Evolutionary conservation across 2,329 filamentous ascomycete species (phyloP), one percentile per base, ranked within the genome.

Genomic region (Botrytis byssoidea): DNA sequence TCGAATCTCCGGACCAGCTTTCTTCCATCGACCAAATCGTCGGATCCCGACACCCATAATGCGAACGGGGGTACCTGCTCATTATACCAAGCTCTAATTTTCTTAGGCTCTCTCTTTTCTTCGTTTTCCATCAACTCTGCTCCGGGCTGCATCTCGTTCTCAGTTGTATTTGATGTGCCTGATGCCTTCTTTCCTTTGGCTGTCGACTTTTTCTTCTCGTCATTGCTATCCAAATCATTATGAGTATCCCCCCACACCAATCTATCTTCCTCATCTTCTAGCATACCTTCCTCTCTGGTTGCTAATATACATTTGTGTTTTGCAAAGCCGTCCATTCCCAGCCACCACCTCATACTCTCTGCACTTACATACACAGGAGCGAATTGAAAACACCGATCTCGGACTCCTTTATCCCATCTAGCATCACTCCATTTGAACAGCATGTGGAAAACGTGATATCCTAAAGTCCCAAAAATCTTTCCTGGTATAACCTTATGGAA

Each of bases 271-370:
- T 82, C 83, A 69, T 91, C 88, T 71, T 92, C 90, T 73, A 90
- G 85, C 42, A 82, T 84, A 61, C 91, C 89, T 77, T 92, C 89
- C 75, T 95, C 92, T 57, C 88, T 88, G 0, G 94, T 97, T 1
- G 93, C 88, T 10, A 98, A 85, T 70, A 98, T 97, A 80, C 95
- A 98, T 81, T 93, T 93, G 79, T 97, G 93, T 78, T 87, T 90
- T 40, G 89, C 91, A 79, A 97, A 98, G 77, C 94, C 94, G 78
- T 96, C 93, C 6, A 91, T 85, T 0, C 95, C 95, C 0, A 98
- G 87, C 95, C 95, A 98, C 95, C 95, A 98, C 9, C 93, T 87
- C 93, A 98, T 97, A 74, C 90, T 92, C 83, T 98, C 94, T 0
- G 93, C 89, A 78, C 91, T 94, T 69, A 98, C 93, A 79, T 97